These are phyloP conservation scores for Penicillium canescens DNA, from an alignment of 495 filamentous ascomycete genomes.

Conservation along the genomic window DNA sequence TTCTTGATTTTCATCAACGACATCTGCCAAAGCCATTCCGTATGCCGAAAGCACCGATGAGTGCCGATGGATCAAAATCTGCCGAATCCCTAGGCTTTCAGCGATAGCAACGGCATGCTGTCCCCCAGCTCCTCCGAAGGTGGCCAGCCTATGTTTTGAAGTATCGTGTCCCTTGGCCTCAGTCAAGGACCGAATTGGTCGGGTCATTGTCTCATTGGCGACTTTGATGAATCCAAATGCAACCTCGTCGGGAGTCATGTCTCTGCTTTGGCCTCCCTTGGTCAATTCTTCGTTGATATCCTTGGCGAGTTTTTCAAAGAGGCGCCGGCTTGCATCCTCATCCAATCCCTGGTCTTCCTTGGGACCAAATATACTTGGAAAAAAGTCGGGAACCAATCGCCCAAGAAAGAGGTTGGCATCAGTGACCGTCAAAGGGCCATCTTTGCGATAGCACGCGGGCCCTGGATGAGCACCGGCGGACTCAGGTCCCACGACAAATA, in stretches of 20 bases:
- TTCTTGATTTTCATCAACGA: conserved; percentile 89
- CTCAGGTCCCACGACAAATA: conserved; percentile 92
- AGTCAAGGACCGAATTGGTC: conserved; percentile 88
- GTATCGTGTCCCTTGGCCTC: conserved; percentile 94
- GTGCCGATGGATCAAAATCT: conserved; percentile 88
- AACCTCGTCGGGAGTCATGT: conserved; percentile 79
- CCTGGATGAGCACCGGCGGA: conserved; percentile 87
- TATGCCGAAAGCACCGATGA: conserved; percentile 95
- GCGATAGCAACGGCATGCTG: conserved; percentile 98
- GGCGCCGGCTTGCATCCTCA: conserved; percentile 62
- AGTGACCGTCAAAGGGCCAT: conserved; percentile 84
- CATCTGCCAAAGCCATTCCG: conserved; percentile 94
- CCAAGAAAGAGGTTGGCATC: conserved; percentile 89
- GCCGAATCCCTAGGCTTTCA: conserved; percentile 78
- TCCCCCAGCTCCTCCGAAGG: conserved; percentile 92
- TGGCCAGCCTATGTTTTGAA: conserved; percentile 82
- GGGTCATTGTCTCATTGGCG: conserved; percentile 93
- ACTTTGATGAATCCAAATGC: conserved; percentile 70
- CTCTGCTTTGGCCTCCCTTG: conserved; percentile 48
- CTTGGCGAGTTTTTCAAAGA: conserved; percentile 70
- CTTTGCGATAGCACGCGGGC: conserved; percentile 90
- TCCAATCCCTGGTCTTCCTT: conserved; percentile 82
- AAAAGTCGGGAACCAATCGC: conserved; percentile 85
- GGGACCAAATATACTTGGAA: conserved; percentile 90
- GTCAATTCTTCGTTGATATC: conserved; percentile 62